These are phyloP conservation scores for Atkinsonella texensis DNA, from an alignment of 2,329 filamentous ascomycete species.

Conservation along the genomic window DNA sequence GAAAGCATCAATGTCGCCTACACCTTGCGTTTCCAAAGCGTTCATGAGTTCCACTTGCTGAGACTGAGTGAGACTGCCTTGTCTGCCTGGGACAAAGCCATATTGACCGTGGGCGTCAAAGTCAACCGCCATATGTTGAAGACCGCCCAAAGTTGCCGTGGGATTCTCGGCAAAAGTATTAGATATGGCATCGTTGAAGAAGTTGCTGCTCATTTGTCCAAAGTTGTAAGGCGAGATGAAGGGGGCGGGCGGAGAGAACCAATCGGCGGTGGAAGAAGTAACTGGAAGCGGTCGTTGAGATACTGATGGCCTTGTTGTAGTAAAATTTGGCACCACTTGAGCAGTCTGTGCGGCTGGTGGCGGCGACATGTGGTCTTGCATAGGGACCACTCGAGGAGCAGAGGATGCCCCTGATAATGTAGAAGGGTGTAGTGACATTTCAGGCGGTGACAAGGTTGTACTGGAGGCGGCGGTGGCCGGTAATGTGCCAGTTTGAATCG, in stretches of 20 bases:
- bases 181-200: constrained; percentile 28
- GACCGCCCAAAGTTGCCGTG: constrained; percentile 17
- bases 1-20: constrained; percentile 49
- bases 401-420: constrained; percentile 19
- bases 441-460: constrained; percentile 26
- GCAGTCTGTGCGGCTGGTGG: constrained; percentile 12
- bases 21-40: constrained; percentile 58
- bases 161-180: constrained; percentile 19
- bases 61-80: constrained; percentile 62
- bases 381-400: constrained; percentile 10
- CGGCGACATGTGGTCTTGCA: constrained; percentile 21
- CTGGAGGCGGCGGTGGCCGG: constrained; percentile 17
- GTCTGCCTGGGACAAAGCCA: constrained; percentile 34
- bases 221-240: constrained; percentile 43
- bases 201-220: constrained; percentile 26
- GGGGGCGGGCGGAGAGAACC: constrained; percentile 40
- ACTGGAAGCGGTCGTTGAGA: constrained; percentile 33
- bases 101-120: constrained; percentile 14
- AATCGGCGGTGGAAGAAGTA: constrained; percentile 31
- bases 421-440: constrained; percentile 18
- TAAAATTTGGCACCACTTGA: constrained; percentile 10
- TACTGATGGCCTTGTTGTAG: constrained; percentile 24
- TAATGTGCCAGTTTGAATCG: constrained; percentile 20
- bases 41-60: constrained; percentile 78
- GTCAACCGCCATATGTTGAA: constrained; percentile 19